Evolutionary conservation across 192 early-diverging fungal species (phyloP).

Genomic region (Coemansia sp.): DNA sequence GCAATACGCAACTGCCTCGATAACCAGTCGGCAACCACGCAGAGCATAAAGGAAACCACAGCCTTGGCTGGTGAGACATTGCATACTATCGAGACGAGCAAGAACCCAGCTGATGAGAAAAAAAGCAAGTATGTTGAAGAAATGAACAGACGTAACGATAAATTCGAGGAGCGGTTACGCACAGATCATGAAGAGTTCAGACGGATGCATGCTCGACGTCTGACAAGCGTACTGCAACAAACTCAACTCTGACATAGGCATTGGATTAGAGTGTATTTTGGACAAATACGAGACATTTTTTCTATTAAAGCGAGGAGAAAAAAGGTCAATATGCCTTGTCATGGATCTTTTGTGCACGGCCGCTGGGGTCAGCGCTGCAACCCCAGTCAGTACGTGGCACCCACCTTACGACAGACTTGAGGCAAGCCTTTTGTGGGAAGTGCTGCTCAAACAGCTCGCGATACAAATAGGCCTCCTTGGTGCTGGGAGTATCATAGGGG

Average conservation of each 20-base stretch:
- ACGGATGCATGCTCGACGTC: conserved; percentile 26
- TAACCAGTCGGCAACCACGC: neutral
- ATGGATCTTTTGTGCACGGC: conserved; percentile 94
- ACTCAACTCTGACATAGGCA: neutral
- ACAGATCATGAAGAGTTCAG: conserved; percentile 28
- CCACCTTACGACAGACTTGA: conserved; percentile 91
- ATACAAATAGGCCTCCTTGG: conserved; percentile 98
- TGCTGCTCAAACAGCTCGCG: conserved; percentile 89
- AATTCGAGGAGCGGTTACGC: conserved; percentile 21
- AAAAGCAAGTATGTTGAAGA: neutral
- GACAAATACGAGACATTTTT: neutral
- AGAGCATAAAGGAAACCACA: neutral
- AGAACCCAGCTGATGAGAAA: neutral
- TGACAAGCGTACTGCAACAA: conserved; percentile 14
- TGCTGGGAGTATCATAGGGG: conserved; percentile 87
- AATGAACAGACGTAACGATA: conserved; percentile 10
- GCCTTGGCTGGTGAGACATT: neutral
- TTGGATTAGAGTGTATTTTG: neutral
- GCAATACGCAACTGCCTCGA: neutral
- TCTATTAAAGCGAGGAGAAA: neutral
- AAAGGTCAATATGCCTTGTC: conserved; percentile 41
- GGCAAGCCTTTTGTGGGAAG: conserved; percentile 91
- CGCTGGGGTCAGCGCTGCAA: conserved; percentile 95
- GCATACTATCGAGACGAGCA: neutral
- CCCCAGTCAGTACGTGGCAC: conserved; percentile 98